phyloP scores from a whole-genome alignment of 106 monocot genomes.

The Allium cepa region DNA sequence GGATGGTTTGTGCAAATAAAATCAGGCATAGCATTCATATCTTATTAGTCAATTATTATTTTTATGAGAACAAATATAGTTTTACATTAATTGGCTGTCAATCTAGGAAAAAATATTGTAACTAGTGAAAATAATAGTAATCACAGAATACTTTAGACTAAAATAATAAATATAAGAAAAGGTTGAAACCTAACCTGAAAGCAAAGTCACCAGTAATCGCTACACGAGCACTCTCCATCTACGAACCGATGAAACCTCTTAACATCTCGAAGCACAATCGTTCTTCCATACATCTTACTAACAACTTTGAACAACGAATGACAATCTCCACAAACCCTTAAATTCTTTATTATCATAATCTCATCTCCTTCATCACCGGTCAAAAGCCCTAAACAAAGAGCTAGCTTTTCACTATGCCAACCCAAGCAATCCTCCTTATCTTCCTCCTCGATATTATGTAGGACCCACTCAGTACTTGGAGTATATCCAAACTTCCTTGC shows the following conservation, averaged over 20 bases:
- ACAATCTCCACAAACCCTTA: slow-evolving; percentile 48
- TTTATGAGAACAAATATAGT: too few relatives aligned
- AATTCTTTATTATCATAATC: slow-evolving; percentile 32
- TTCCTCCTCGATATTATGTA: slow-evolving; percentile 58
- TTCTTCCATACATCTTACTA: slow-evolving; percentile 34
- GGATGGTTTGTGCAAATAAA: too few relatives aligned
- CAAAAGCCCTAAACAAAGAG: slow-evolving; percentile 41
- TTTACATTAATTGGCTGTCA: too few relatives aligned
- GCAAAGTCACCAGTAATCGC: slow-evolving; percentile 66
- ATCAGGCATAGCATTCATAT: too few relatives aligned
- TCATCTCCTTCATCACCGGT: slow-evolving; percentile 10
- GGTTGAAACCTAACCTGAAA: too few relatives aligned
- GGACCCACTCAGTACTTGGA: slow-evolving; percentile 40
- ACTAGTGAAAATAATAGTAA: too few relatives aligned
- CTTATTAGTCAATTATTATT: too few relatives aligned
- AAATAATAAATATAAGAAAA: too few relatives aligned
- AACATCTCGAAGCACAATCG: slow-evolving; percentile 68
- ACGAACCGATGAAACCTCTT: slow-evolving; percentile 78
- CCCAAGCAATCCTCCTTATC: slow-evolving; percentile 45
- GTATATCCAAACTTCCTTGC: slow-evolving; percentile 31
- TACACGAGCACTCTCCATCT: slow-evolving; percentile 70
- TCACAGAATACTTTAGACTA: too few relatives aligned
- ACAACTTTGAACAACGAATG: slow-evolving; percentile 51
- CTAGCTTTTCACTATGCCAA: slow-evolving; percentile 58
- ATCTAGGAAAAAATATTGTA: too few relatives aligned